Evolutionary conservation across 768 basidiomycete genomes (phyloP).

Genomic region (Fistulinella prunicolor): DNA sequence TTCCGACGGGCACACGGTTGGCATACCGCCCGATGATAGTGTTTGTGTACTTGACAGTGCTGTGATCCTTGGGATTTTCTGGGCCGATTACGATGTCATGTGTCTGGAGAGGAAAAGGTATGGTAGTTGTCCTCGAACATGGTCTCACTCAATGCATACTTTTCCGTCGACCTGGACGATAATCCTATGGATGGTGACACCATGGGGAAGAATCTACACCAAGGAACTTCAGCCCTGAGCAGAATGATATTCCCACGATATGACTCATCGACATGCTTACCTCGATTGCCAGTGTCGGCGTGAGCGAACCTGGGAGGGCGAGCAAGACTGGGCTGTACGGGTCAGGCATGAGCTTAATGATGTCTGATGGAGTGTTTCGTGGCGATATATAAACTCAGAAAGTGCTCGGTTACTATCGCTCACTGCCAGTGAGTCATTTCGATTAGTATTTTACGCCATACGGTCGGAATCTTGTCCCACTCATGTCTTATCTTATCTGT

Average conservation of each 20-base stretch:
- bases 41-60: conserved; percentile 65
- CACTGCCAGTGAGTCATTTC: too few relatives aligned
- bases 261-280: conserved; percentile 30
- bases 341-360: conserved; percentile 31
- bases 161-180: conserved; percentile 63
- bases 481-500: conserved; percentile 13
- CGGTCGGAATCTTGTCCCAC: neutral
- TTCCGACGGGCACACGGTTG: conserved; percentile 67
- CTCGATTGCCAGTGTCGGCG: conserved; percentile 63
- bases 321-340: conserved; percentile 52
- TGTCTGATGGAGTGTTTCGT: neutral
- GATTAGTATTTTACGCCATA: too few relatives aligned
- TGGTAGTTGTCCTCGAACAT: neutral
- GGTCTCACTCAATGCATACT: conserved; percentile 33
- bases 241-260: conserved; percentile 4
- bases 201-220: conserved; percentile 58
- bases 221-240: too few relatives aligned
- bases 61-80: conserved; percentile 57
- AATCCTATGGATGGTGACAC: conserved; percentile 66
- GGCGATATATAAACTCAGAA: neutral
- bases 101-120: conserved; percentile 39
- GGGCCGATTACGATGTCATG: conserved; percentile 79
- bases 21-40: conserved; percentile 70
- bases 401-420: too few relatives aligned
- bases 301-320: conserved; percentile 46